phyloP scores from a whole-genome alignment of 306 rosid species.

The Datisca glomerata region DNA sequence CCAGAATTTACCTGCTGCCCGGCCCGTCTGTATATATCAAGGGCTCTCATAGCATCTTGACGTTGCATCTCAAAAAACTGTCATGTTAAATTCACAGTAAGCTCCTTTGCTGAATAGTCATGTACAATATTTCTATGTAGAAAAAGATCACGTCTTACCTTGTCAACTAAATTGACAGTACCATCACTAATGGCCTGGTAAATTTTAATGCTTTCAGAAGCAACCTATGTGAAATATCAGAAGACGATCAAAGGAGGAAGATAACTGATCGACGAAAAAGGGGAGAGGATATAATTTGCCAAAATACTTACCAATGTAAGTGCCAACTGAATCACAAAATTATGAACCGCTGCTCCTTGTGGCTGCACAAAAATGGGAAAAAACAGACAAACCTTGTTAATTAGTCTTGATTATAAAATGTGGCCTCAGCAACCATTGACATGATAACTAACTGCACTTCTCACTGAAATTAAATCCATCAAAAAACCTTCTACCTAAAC shows the following conservation, averaged over 20 bases:
- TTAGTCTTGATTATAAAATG: not conserved
- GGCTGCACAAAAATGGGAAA: slow-evolving; percentile 47
- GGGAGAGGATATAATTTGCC: slow-evolving; percentile 10
- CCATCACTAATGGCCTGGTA: slow-evolving; percentile 98
- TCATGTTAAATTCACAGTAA: slow-evolving; percentile 18
- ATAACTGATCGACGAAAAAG: not conserved
- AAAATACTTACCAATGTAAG: slow-evolving; percentile 69
- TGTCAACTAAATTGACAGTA: slow-evolving; percentile 91
- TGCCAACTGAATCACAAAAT: slow-evolving; percentile 78
- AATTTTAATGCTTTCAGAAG: slow-evolving; percentile 77
- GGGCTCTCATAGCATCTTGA: slow-evolving; percentile 70
- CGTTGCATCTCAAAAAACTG: slow-evolving; percentile 99
- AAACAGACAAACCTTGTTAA: not conserved
- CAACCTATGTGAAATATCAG: slow-evolving; percentile 50
- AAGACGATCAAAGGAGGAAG: slow-evolving; percentile 17
- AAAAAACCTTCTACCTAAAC: slow-evolving; percentile 10
- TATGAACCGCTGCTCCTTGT: slow-evolving; percentile 86
- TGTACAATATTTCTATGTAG: slow-evolving; percentile 17
- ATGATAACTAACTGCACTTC: not conserved
- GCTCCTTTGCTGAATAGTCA: slow-evolving; percentile 16
- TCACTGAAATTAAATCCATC: not conserved
- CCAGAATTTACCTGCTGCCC: slow-evolving; percentile 71
- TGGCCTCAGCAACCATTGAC: not conserved
- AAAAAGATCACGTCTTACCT: slow-evolving; percentile 39
- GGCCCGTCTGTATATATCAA: slow-evolving; percentile 86